Evolutionary conservation across 495 filamentous ascomycete species (phyloP), one percentile per base, ranked within the genome.

Genomic region (Cenococcum geophilum): DNA sequence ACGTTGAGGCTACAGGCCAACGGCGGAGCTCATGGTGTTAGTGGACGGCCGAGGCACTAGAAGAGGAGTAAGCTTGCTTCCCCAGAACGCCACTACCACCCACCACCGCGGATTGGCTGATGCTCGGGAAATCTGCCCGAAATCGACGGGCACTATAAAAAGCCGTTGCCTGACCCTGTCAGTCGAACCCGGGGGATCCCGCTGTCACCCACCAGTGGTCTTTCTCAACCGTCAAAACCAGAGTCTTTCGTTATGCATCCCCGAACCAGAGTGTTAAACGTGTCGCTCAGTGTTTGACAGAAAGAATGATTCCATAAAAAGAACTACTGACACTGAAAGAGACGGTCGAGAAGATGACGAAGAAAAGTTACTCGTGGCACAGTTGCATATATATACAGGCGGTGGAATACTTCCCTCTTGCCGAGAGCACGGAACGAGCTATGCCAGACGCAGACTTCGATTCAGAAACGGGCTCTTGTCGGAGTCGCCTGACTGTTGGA

Each of bases 1-100:
- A 52, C 49, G 25, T 52, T 52, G 20, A 27, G 49, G 25, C 22
- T 25, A 52, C 49, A 16, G 49, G 49, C 20, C 40, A 45, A 14
- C 21, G 49, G 25, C 21, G 49, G 25, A 25, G 49, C 23, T 16
- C 49, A 5, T 23, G 49, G 49, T 25, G 49, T 52, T 25, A 1
- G 23, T 11, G 49, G 49, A 8, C 49, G 49, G 49, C 23, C 21
- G 25, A 52, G 49, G 25, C 21, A 20, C 49, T 52, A 32, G 25
- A 52, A 52, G 25, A 1, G 49, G 49, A 27, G 16, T 32, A 32
- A 52, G 49, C 49, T 25, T 32, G 21, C 25, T 52, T 52, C 49
- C 25, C 49, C 49, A 32, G 21, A 52, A 16, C 20, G 49, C 49
- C 49, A 25, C 49, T n/a, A 16, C 49, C 10, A 27, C 25, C 20